Evolutionary conservation across 352 stramenopile genomes (phyloP), one percentile per base, ranked within the genome.

Genomic region (Globisporangium perplexum): DNA sequence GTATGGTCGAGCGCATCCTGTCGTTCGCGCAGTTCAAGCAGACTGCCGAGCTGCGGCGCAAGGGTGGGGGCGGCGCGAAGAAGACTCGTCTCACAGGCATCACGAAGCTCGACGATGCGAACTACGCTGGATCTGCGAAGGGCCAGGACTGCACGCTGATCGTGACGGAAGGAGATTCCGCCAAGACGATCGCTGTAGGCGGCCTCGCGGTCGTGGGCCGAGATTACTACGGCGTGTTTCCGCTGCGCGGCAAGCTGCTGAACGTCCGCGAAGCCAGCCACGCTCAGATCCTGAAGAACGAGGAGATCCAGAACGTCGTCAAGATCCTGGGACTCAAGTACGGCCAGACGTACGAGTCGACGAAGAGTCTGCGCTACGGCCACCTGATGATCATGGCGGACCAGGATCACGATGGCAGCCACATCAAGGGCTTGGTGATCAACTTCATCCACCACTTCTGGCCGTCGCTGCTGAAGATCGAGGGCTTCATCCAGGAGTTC

Each of bases 331-430:
- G 96, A 15, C 77, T 99, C 31, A 97, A 98, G 69, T 97, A 97
- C 60, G 90, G 96, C 3, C 90, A 98, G 43, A 90, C 74, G 51
- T 98, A 98, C 68, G 74, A 94, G 23, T 95, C 83, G 3, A 84
- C 86, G 18, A 90, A 92, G 60, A 69, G 83, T 8, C 61, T 91
- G 53, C 93, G 97, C 7, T 99, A 99, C 66, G 96, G 97, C 1
- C 90, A 98, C 55, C 70, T 99, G 30, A 98, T 99, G 94, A 96
- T 99, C 56, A 99, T 99, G 97, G 93, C 96, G 47, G 97, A 99
- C 91, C 97, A 99, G 65, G 97, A 99, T 86, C 85, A 97, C 59
- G 96, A 99, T 78, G 97, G 96, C n/a, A 97, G 83, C 30, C 97
- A 99, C 66, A 99, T 99, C 71, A 99, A 99, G 73, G 97, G 97